Percentiles rank a stretch among this genome's conserved stretches.
Conservation (phyloP, 2,329 filamentous ascomycete species). For the Cladophialophora yegresii region DNA sequence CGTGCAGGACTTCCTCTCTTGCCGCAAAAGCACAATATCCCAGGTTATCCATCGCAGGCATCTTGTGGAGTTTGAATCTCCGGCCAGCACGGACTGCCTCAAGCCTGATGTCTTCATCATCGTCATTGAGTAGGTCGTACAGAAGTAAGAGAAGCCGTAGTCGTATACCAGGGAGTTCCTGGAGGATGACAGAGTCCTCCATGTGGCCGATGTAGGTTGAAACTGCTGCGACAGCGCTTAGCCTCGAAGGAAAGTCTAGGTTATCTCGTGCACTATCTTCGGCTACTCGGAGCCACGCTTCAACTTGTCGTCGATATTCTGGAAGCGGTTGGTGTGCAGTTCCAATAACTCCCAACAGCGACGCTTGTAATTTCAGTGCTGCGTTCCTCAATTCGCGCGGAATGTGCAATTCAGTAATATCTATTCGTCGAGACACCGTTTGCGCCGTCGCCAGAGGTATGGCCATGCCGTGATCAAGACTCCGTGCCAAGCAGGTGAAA, state of each 20-base stretch:
- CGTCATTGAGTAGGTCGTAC: slow-evolving; percentile 79
- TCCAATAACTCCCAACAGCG: slow-evolving; percentile 12
- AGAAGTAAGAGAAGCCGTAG: slow-evolving; percentile 50
- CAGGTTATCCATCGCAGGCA: slow-evolving; percentile 33
- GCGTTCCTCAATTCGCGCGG: slow-evolving; percentile 23
- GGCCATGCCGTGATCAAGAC: slow-evolving; percentile 9
- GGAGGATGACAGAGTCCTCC: slow-evolving; percentile 45
- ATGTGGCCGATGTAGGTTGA: slow-evolving; percentile 16
- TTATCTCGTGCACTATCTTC: slow-evolving; percentile 25
- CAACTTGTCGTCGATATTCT: neutral
- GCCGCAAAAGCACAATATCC: slow-evolving; percentile 54
- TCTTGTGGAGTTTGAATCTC: slow-evolving; percentile 12
- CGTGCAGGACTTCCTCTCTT: slow-evolving; percentile 44
- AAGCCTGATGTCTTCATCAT: slow-evolving; percentile 84
- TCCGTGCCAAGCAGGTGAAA: slow-evolving; percentile 17
- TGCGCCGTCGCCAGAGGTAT: neutral
- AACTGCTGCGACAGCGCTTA: slow-evolving; percentile 28
- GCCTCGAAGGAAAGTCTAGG: slow-evolving; percentile 33
- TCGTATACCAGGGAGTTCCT: slow-evolving; percentile 33
- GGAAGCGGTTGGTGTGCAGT: neutral
- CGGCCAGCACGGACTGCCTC: slow-evolving; percentile 50
- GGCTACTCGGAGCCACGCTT: slow-evolving; percentile 20
- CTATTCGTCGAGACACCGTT: slow-evolving; percentile 5
- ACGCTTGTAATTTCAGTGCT: slow-evolving; percentile 18
- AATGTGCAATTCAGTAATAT: slow-evolving; percentile 5